A percentile compares a stretch with the other conserved stretches of the same genome.
Conservation (phyloP, 2,329 filamentous ascomycete genomes). For the Elsinoe fawcettii region DNA sequence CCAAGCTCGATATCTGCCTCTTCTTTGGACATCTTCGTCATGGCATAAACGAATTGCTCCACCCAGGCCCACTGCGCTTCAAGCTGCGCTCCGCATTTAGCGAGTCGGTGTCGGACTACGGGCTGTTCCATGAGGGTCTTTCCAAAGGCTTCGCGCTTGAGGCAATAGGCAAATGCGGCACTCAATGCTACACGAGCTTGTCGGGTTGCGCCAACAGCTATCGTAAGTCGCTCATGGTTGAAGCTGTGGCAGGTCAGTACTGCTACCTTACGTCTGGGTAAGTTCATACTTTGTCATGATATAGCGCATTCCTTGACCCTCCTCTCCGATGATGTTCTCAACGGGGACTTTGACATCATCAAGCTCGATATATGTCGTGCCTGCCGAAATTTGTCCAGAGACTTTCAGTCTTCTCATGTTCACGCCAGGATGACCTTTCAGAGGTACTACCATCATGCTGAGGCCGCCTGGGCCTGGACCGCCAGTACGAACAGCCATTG, state of each 20-base stretch:
- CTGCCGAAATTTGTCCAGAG: constrained; percentile 54
- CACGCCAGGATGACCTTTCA: constrained; percentile 61
- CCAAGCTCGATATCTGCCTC: constrained; percentile 59
- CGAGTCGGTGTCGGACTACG: constrained; percentile 64
- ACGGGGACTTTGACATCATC: constrained; percentile 66
- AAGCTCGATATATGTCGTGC: constrained; percentile 68
- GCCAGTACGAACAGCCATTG: constrained; percentile 67
- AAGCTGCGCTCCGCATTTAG: constrained; percentile 59
- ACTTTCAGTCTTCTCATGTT: constrained; percentile 61
- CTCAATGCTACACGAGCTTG: constrained; percentile 54
- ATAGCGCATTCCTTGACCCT: constrained; percentile 65
- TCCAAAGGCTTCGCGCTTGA: constrained; percentile 61
- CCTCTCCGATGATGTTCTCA: constrained; percentile 60
- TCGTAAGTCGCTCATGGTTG: constrained; percentile 66
- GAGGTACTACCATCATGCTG: constrained; percentile 60
- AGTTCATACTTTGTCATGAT: constrained; percentile 18
- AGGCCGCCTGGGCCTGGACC: constrained; percentile 56
- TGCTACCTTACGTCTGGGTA: too few species aligned
- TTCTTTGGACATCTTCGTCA: constrained; percentile 53
- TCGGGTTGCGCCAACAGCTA: constrained; percentile 57
- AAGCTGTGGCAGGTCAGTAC: constrained; percentile 46
- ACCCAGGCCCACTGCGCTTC: constrained; percentile 67
- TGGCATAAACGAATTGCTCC: constrained; percentile 61
- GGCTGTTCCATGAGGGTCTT: constrained; percentile 65
- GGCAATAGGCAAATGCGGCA: constrained; percentile 53